Evolutionary conservation across 768 basidiomycete genomes (phyloP).

Genomic region (Lactifluus hygrophoroides): DNA sequence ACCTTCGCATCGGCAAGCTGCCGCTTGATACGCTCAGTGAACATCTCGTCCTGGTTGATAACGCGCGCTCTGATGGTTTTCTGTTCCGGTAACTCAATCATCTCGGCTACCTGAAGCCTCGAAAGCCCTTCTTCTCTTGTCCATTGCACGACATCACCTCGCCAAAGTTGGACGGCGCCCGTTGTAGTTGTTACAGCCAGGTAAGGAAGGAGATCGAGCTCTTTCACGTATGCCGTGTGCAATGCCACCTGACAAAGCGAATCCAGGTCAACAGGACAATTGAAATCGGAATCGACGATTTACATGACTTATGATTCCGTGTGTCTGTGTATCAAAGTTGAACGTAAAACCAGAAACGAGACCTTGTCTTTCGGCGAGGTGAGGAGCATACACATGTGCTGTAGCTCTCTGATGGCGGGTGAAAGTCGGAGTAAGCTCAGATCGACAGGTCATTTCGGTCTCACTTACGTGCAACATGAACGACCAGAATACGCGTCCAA

Average conservation of each 20-base stretch:
- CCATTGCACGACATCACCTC: constrained; percentile 55
- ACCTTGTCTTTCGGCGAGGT: constrained; percentile 39
- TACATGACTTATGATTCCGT: constrained; percentile 68
- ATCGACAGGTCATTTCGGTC: background rate
- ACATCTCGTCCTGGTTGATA: constrained; percentile 36
- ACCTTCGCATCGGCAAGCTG: constrained; percentile 59
- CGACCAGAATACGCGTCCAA: constrained; percentile 65
- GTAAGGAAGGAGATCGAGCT: constrained; percentile 32
- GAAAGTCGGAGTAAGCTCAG: background rate
- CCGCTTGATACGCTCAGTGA: constrained; percentile 41
- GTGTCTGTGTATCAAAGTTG: constrained; percentile 51
- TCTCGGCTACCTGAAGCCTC: constrained; percentile 50
- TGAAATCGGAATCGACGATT: constrained; percentile 16
- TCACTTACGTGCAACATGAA: constrained; percentile 41
- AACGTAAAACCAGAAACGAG: constrained; percentile 47
- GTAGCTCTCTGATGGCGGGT: constrained; percentile 38
- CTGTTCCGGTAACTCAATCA: constrained; percentile 71
- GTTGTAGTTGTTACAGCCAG: constrained; percentile 61
- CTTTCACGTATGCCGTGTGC: constrained; percentile 38
- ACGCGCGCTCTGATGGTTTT: constrained; percentile 31
- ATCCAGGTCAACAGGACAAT: background rate
- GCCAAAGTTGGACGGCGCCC: constrained; percentile 71
- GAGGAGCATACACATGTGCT: constrained; percentile 45
- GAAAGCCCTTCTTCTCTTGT: constrained; percentile 74
- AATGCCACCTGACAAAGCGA: constrained; percentile 38